Base-by-base conservation (phyloP, 495 filamentous ascomycete genomes). In the Pyronema domesticum region DNA sequence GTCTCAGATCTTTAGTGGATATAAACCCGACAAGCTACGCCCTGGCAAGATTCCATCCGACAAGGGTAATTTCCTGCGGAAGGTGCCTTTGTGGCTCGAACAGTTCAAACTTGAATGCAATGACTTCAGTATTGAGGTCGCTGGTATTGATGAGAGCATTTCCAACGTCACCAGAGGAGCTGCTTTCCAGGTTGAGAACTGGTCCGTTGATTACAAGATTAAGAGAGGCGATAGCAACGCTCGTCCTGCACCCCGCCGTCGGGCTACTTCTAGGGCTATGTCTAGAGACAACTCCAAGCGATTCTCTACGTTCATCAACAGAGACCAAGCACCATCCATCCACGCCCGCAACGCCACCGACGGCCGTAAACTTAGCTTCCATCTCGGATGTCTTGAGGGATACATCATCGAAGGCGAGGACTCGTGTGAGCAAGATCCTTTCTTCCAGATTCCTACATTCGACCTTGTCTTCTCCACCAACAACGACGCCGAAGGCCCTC, bases 341-440 rank as follows among this genome's bases (percentile, higher is more conserved):
- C 70, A 75, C 5, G 23, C 23, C 23, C 23, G 23, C 57, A 70
- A 70, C 57, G 74, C 79, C 13, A 86, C 87, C 3, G 89, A 96
- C 72, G 88, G 88, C 7, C 75, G 91, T 55, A 79, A 87, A 17
- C 65, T 99, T 13, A 79, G 83, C 11, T 61, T 96, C 23, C 85
- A 95, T 65, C 74, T 82, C 35, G 75, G 82, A 37, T 86, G 85
- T 0, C 71, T 99, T 13, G 89, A 95, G 64, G 86, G 79, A 0
- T 93, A 89, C 57, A 82, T 95, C 49, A 77, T 95, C 19, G 91
- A 98, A 64, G 83, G 80, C 0, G 75, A 81, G 35, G 87, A 95
- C 49, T 82, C 78, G 44, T 81, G 85, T 70, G 89, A 95, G 58
- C 70, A 81, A 3, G 86, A 94, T 58, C 77, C 88, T 17, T 95